Evolutionary conservation across 73 alveolate genomes (phyloP).

Genomic region (Paramecium sonneborni): DNA sequence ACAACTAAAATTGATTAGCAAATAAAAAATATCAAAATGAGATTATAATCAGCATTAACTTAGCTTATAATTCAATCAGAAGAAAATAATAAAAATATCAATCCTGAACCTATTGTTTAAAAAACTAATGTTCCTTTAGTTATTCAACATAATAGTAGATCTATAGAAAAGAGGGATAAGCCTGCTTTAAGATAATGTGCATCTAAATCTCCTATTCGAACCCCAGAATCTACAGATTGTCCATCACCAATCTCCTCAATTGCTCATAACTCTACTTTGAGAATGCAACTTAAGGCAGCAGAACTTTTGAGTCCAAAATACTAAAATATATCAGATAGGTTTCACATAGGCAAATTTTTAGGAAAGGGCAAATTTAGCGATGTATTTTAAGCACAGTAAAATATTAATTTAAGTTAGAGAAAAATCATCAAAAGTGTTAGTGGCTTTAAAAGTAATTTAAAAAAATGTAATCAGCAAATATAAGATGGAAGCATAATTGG

Average conservation of each 20-base stretch:
- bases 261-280: neutral
- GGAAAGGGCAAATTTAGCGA: slow-evolving; percentile 68
- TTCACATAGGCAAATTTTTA: slow-evolving; percentile 51
- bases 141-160: neutral
- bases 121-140: neutral
- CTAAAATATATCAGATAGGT: slow-evolving; percentile 51
- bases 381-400: slow-evolving; percentile 58
- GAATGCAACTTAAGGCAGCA: neutral
- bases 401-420: neutral
- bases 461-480: slow-evolving; percentile 52
- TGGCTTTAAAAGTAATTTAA: slow-evolving; percentile 49
- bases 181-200: neutral
- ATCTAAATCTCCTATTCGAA: slow-evolving; percentile 34
- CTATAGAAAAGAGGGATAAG: slow-evolving; percentile 22
- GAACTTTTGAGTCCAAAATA: slow-evolving; percentile 8
- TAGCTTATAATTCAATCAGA: slow-evolving; percentile 4
- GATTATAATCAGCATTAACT: neutral
- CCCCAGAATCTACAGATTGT: neutral
- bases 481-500: slow-evolving; percentile 53
- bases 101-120: neutral
- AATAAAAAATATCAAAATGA: neutral
- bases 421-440: slow-evolving; percentile 9
- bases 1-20: neutral
- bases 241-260: neutral
- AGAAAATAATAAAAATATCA: neutral